These are phyloP conservation scores for Rhododendron ferrugineum DNA, from an alignment of 148 eudicot genomes.

Conservation along the genomic window DNA sequence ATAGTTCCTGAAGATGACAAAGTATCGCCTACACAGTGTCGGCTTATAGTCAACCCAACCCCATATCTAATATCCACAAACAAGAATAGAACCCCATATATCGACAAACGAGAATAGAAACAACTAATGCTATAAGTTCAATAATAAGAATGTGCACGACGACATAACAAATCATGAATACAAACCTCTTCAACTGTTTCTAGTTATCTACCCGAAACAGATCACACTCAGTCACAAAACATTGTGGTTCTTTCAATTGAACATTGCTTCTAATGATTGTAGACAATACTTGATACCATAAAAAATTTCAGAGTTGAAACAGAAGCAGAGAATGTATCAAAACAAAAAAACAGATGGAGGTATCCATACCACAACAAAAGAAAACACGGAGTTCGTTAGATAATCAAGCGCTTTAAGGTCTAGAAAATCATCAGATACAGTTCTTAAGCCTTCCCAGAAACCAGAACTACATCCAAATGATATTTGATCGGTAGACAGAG, in stretches of 20 bases:
- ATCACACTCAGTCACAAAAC: not conserved
- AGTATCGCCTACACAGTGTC: not conserved
- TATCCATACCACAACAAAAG: too few species aligned
- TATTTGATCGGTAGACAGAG: not conserved
- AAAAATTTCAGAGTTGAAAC: not conserved
- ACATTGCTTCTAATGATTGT: not conserved
- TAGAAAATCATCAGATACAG: not conserved
- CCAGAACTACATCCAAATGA: not conserved
- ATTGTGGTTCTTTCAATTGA: not conserved
- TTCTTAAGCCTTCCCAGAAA: not conserved
- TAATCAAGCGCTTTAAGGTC: too few species aligned
- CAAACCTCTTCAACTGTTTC: not conserved
- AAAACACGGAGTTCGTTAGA: too few species aligned
- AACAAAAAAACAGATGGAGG: too few species aligned
- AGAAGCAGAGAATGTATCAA: too few species aligned
- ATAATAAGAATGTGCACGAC: not conserved
- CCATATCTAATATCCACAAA: not conserved
- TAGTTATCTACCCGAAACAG: not conserved
- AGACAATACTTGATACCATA: not conserved
- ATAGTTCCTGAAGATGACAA: not conserved
- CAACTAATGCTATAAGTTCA: not conserved
- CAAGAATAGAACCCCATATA: not conserved
- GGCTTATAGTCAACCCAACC: not conserved
- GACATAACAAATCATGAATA: not conserved
- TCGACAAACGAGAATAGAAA: not conserved